Base-by-base conservation (phyloP, 805 yeast genomes). In the Zygosaccharomyces kombuchaensis region DNA sequence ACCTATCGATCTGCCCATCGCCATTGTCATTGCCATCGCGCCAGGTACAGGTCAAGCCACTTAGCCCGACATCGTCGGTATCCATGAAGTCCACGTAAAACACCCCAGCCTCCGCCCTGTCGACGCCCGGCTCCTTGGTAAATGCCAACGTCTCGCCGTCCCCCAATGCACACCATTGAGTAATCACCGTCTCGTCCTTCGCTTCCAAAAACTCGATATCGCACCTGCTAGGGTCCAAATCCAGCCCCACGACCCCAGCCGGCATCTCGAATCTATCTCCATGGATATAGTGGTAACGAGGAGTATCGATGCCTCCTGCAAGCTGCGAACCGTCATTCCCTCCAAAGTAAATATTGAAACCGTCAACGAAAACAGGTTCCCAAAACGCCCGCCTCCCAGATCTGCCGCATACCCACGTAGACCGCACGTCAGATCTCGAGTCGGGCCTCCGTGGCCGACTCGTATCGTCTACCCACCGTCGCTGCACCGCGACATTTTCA, bases 1-100 rank as follows among this genome's bases (percentile, higher is more conserved):
- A 62, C 34, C 49, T 55, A 9, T 59, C 60, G 10, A 59, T 40
- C 9, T 42, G 32, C 13, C 37, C 49, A 9, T 43, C 40, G 10
- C 46, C 30, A 7, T 51, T 39, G n/a, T 43, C 32, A 13, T 36
- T 47, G 6, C 45, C 45, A 9, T 43, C 27, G 10, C 52, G 39
- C 65, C 66, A 62, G n/a, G 32, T 46, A 40, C 67, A 62, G 32
- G 65, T 48, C 8, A 62, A 22, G 1, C 67, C 67, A 23, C 57
- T 53, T 12, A 64, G 34, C 31, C 53, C 59, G 4, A 57, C 50
- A 27, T 61, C 62, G 14, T 29, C 32, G 32, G 4, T n/a, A n/a
- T 29, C 32, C 8, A 13, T 6, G 12, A 29, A 43, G 27, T 63
- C 68, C 2, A 54, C 42, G 30, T 54, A 56, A 40, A 65, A 62